Evolutionary conservation across 345 rosid genomes (phyloP).

Genomic region (Bruguiera sexangula): DNA sequence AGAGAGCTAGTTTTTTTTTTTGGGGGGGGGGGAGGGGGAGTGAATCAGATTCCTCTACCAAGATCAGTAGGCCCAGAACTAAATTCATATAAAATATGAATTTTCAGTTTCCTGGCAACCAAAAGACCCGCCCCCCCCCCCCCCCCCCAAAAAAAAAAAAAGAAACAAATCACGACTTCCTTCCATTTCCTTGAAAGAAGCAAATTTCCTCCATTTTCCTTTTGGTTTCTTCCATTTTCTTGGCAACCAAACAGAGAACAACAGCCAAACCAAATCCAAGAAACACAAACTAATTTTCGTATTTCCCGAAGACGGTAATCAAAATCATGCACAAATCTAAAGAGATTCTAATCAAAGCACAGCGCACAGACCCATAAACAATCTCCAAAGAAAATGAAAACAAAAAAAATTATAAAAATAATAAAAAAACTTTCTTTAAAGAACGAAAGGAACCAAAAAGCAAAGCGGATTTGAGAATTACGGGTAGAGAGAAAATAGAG

Average conservation of each 20-base stretch:
- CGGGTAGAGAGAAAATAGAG: not conserved
- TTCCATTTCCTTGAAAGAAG: too few relatives aligned
- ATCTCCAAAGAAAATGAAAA: not conserved
- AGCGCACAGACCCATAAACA: not conserved
- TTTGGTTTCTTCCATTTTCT: not conserved
- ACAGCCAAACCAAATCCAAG: not conserved
- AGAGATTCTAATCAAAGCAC: not conserved
- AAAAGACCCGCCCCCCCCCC: too few relatives aligned
- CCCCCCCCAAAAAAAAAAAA: too few relatives aligned
- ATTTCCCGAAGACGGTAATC: not conserved
- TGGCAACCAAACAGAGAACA: conserved; percentile 2
- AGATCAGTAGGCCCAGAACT: not conserved
- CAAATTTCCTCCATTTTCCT: not conserved
- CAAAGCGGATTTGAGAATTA: conserved; percentile 3
- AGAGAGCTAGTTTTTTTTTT: too few relatives aligned
- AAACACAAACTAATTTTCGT: not conserved
- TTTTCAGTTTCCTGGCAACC: too few relatives aligned
- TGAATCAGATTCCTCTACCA: not conserved
- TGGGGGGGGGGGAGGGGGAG: too few relatives aligned
- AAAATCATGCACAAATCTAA: not conserved
- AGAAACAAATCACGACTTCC: not conserved
- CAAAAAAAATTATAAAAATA: not conserved
- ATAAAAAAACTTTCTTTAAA: not conserved
- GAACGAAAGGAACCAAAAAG: not conserved
- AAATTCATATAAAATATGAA: too few relatives aligned